Conservation (phyloP, 257 asterid species). For the Ligustrum vulgare region DNA sequence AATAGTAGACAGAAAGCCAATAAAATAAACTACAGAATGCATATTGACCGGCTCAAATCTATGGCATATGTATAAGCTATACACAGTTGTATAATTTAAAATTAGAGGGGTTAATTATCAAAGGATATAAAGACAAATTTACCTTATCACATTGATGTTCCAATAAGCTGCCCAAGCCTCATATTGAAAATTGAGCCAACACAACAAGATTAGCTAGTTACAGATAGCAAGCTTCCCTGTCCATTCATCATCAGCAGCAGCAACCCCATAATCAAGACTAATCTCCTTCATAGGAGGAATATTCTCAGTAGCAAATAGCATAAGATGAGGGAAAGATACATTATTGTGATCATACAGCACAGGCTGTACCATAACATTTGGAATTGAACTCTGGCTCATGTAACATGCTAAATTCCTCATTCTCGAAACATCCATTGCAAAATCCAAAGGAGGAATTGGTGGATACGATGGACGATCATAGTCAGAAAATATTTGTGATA, state of each 20-base stretch:
- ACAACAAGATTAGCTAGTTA: constrained; percentile 28
- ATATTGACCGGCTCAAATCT: constrained; percentile 5
- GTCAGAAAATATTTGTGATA: constrained; percentile 48
- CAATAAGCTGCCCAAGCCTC: constrained; percentile 19
- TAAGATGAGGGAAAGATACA: constrained; percentile 69
- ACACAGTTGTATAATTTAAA: constrained; percentile 5
- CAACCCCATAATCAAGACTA: constrained; percentile 72
- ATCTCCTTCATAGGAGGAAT: constrained; percentile 86
- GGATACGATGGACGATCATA: constrained; percentile 44
- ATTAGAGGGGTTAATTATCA: not conserved
- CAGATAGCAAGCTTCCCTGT: constrained; percentile 70
- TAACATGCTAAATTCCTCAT: constrained; percentile 66
- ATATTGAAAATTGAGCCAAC: constrained; percentile 21
- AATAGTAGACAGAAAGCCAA: not conserved
- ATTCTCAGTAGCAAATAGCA: constrained; percentile 87
- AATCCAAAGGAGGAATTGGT: constrained; percentile 56
- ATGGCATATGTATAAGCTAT: not conserved
- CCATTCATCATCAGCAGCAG: constrained; percentile 45
- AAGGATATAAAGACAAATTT: constrained; percentile 1
- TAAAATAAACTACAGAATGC: constrained; percentile 2
- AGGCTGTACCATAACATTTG: constrained; percentile 68
- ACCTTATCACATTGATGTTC: constrained; percentile 38
- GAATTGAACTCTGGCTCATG: constrained; percentile 53
- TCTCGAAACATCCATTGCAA: constrained; percentile 61
- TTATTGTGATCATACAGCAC: constrained; percentile 72